Conservation (phyloP, 352 stramenopile genomes). For the Thraustochytrium sp. region DNA sequence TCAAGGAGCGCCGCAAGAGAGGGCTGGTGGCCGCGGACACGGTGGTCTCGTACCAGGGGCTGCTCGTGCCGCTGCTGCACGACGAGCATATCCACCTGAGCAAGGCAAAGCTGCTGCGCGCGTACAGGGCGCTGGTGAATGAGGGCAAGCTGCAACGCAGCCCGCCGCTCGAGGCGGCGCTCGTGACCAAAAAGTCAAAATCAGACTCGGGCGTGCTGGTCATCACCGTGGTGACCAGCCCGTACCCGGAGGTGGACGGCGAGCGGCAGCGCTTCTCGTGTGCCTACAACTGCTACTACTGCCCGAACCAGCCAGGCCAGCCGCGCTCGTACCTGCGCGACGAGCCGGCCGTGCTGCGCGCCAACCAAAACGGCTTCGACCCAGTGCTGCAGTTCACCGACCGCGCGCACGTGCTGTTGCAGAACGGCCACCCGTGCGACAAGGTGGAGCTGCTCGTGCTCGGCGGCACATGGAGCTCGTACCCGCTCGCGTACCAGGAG, state of each 20-base stretch:
- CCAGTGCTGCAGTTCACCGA: slow-evolving; percentile 83
- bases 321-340: slow-evolving; percentile 84
- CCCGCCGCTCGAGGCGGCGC: slow-evolving; percentile 60
- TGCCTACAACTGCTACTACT: slow-evolving; percentile 92
- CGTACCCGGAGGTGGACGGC: slow-evolving; percentile 60
- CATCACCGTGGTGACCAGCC: slow-evolving; percentile 82
- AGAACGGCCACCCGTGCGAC: slow-evolving; percentile 82
- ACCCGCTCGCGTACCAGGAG: slow-evolving; percentile 79
- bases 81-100: background rate
- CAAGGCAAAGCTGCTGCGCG: slow-evolving; percentile 21
- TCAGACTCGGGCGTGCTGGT: slow-evolving; percentile 79
- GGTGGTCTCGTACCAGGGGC: background rate
- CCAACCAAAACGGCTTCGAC: slow-evolving; percentile 84
- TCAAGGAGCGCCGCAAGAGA: background rate
- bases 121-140: background rate
- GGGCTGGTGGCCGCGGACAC: background rate
- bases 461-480: slow-evolving; percentile 81
- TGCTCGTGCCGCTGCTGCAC: slow-evolving; percentile 7
- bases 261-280: slow-evolving; percentile 74
- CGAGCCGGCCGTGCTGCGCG: slow-evolving; percentile 80
- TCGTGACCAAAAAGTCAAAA: slow-evolving; percentile 79
- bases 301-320: slow-evolving; percentile 80
- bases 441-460: slow-evolving; percentile 85
- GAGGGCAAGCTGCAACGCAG: background rate
- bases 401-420: slow-evolving; percentile 71